A percentile compares a stretch with the other conserved stretches of the same genome.
Evolutionary conservation across 2,329 filamentous ascomycete species (phyloP).

Genomic region (Pyrenophora seminiperda): DNA sequence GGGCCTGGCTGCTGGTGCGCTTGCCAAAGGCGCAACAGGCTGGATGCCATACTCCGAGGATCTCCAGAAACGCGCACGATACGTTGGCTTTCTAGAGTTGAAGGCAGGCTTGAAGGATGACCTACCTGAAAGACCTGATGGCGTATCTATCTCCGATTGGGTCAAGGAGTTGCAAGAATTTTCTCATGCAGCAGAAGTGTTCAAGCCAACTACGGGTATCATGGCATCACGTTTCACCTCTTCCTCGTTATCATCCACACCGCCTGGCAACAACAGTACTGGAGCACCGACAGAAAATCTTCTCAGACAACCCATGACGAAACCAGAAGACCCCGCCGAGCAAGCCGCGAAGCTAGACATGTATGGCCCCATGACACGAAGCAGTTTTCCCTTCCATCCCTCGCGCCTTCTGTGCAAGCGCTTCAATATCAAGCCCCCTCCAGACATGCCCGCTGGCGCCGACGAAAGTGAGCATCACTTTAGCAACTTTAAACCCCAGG

Average conservation of each 20-base stretch:
- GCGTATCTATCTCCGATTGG: slow-evolving; percentile 72
- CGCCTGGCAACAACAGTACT: slow-evolving; percentile 19
- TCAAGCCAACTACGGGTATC: slow-evolving; percentile 86
- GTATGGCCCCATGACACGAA: slow-evolving; percentile 88
- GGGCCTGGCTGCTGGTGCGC: slow-evolving; percentile 51
- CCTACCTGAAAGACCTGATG: slow-evolving; percentile 61
- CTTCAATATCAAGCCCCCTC: slow-evolving; percentile 82
- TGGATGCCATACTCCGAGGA: slow-evolving; percentile 88
- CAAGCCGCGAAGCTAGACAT: slow-evolving; percentile 88
- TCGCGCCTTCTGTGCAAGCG: slow-evolving; percentile 88
- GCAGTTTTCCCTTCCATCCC: slow-evolving; percentile 73
- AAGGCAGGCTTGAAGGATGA: slow-evolving; percentile 64
- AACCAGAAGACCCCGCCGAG: slow-evolving; percentile 76
- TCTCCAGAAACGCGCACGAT: slow-evolving; percentile 76
- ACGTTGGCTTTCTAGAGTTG: slow-evolving; percentile 79
- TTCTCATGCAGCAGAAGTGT: slow-evolving; percentile 73
- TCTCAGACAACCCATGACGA: slow-evolving; percentile 58
- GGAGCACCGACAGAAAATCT: slow-evolving; percentile 37
- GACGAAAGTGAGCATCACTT: slow-evolving; percentile 41
- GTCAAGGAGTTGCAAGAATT: slow-evolving; percentile 81
- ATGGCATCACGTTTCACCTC: slow-evolving; percentile 94
- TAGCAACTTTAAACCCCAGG: slow-evolving; percentile 25
- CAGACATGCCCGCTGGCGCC: slow-evolving; percentile 63
- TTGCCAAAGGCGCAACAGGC: slow-evolving; percentile 60
- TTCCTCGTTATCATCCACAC: slow-evolving; percentile 51